Evolutionary conservation across 805 yeast genomes (phyloP).

Genomic region (Yarrowia yakushimensis): DNA sequence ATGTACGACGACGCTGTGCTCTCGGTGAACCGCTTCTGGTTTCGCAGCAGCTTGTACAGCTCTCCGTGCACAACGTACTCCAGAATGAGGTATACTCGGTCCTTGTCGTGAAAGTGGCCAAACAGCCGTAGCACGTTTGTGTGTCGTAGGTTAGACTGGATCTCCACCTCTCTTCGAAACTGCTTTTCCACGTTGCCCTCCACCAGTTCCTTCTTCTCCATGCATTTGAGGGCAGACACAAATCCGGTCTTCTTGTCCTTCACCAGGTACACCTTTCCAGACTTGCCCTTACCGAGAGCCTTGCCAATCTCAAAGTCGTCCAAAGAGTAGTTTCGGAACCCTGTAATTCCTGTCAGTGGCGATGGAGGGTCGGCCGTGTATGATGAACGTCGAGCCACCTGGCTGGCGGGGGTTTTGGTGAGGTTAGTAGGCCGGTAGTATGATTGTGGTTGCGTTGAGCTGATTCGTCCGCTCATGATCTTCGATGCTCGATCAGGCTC

Average conservation of each 20-base stretch:
- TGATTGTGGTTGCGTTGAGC: slow-evolving; percentile 15
- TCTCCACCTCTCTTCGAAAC: slow-evolving; percentile 85
- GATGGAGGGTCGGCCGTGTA: slow-evolving; percentile 1
- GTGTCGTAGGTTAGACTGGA: slow-evolving; percentile 73
- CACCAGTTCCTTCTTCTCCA: slow-evolving; percentile 77
- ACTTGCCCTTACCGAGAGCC: slow-evolving; percentile 86
- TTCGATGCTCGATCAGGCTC: not conserved
- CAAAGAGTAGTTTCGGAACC: slow-evolving; percentile 40
- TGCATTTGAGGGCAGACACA: slow-evolving; percentile 84
- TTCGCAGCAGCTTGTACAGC: slow-evolving; percentile 66
- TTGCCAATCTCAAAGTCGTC: slow-evolving; percentile 83
- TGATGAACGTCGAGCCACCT: not conserved
- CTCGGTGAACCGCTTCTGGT: slow-evolving; percentile 68
- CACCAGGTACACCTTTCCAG: slow-evolving; percentile 90
- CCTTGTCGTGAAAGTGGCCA: slow-evolving; percentile 80
- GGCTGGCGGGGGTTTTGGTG: slow-evolving; percentile 4
- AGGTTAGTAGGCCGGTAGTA: slow-evolving; percentile 10
- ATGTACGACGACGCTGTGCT: slow-evolving; percentile 64
- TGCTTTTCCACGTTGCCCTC: slow-evolving; percentile 78
- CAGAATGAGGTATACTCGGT: slow-evolving; percentile 74
- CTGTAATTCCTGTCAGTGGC: slow-evolving; percentile 30
- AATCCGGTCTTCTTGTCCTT: slow-evolving; percentile 70
- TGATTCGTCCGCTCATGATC: not conserved
- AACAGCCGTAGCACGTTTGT: slow-evolving; percentile 74
- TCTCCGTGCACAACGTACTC: slow-evolving; percentile 89